Conservation (phyloP, 495 filamentous ascomycete genomes). For the Jackrogersella minutella region DNA sequence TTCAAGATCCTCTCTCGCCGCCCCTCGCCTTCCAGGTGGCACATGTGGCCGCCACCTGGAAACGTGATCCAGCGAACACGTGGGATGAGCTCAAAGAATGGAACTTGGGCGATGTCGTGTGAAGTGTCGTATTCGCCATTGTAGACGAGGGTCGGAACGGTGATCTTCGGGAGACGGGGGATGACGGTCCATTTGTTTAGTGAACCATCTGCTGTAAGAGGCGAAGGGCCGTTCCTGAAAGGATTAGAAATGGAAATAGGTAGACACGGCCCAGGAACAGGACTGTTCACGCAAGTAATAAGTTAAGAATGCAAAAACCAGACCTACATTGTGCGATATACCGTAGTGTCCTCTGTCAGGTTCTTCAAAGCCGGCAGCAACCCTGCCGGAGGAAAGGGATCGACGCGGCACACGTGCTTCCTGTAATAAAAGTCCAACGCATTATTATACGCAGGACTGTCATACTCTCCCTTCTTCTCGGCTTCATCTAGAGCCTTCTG, state of each 20-base stretch:
- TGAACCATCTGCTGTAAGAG: slow-evolving; percentile 51
- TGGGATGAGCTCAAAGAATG: slow-evolving; percentile 53
- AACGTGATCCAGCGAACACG: slow-evolving; percentile 59
- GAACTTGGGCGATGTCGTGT: slow-evolving; percentile 51
- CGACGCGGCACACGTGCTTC: slow-evolving; percentile 51
- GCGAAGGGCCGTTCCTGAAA: slow-evolving; percentile 51
- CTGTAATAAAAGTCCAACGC: slow-evolving; percentile 50
- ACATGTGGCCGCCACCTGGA: slow-evolving; percentile 54
- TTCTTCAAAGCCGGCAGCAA: slow-evolving; percentile 41
- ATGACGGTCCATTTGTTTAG: slow-evolving; percentile 50
- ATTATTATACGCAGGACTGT: slow-evolving; percentile 52
- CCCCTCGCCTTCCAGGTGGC: slow-evolving; percentile 52
- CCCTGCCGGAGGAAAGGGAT: slow-evolving; percentile 49
- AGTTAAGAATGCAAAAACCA: background rate
- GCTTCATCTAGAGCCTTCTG: slow-evolving; percentile 42
- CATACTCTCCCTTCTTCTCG: slow-evolving; percentile 51
- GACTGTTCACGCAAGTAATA: background rate
- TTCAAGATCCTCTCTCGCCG: slow-evolving; percentile 44
- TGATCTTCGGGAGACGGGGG: slow-evolving; percentile 47
- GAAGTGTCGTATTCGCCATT: slow-evolving; percentile 61
- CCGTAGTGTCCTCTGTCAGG: slow-evolving; percentile 35
- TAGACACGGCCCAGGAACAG: background rate
- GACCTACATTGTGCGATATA: slow-evolving; percentile 10
- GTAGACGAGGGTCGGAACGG: slow-evolving; percentile 52
- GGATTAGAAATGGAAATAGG: slow-evolving; percentile 16